Evolutionary conservation across 192 early-diverging fungal genomes (phyloP), one percentile per base, ranked within the genome.

Genomic region (Hyaloraphidium curvatum): DNA sequence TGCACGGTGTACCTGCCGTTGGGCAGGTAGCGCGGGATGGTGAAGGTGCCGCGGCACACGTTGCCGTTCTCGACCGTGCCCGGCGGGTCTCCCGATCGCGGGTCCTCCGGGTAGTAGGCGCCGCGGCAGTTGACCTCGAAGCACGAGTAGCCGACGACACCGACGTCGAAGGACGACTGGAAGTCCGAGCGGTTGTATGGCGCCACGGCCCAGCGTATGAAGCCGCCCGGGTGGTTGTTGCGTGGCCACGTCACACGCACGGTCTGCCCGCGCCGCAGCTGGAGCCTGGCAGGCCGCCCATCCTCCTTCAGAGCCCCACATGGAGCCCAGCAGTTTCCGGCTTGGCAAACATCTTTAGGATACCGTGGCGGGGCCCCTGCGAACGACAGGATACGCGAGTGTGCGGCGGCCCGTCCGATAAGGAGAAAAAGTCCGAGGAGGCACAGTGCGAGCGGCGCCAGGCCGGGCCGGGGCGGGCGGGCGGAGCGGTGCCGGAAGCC

Each of bases 181-280:
- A 60, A 61, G 51, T 75, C 71, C n/a, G 73, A 75, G 40, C 69
- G 59, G 59, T 71, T 60, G 62, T 75, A 73, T 5, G 73, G 71
- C 16, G 72, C 74, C 64, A 78, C 70, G 21, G 69, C 61, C 39
- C 75, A 59, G 13, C 76, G 76, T 31, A 78, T 73, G 53, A 78
- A 78, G 3, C 76, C 76, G 13, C 73, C 73, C 0, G 76, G 76
- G 51, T 78, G 76, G 65, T 78, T 78, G 53, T 68, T 63, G 16
- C 76, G 66, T 25, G 63, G 55, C 76, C 76, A 78, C 23, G 55
- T 37, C 37, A 78, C 64, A 1, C 60, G 59, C 4, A 78, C 59
- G 50, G 62, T 57, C 39, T 72, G 70, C 11, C 76, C 76, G 7
- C 76, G 73, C 59, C 66, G 57, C 27, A 74, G n/a, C n/a, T n/a